Evolutionary conservation across 176 grass and related monocot species (phyloP).

Genomic region (Poa annua): DNA sequence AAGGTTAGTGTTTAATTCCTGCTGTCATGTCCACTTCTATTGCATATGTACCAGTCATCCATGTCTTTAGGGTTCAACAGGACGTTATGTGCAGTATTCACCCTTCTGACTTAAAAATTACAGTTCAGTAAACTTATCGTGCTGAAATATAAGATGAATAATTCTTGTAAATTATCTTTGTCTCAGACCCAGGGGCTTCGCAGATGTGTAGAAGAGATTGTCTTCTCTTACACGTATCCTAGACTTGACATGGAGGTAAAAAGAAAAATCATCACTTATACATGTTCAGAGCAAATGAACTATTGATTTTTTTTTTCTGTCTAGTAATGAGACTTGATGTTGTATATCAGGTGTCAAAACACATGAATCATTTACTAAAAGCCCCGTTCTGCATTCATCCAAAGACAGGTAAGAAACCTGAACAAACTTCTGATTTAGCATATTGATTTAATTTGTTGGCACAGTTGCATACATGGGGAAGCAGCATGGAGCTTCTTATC

Average conservation of each 20-base stretch:
- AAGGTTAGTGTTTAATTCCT: slow-evolving; percentile 61
- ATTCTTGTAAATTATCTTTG: slow-evolving; percentile 5
- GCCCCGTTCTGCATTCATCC: slow-evolving; percentile 95
- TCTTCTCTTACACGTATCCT: slow-evolving; percentile 94
- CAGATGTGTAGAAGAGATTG: slow-evolving; percentile 89
- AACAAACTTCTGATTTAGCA: neutral
- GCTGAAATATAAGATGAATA: slow-evolving; percentile 6
- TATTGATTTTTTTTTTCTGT: slow-evolving; percentile 7
- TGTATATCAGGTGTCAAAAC: slow-evolving; percentile 77
- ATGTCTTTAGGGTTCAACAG: neutral
- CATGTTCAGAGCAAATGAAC: slow-evolving; percentile 14
- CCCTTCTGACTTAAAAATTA: slow-evolving; percentile 22
- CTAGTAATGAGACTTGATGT: slow-evolving; percentile 20
- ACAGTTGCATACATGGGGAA: neutral
- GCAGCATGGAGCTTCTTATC: neutral
- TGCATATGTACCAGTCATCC: neutral
- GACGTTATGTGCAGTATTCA: slow-evolving; percentile 21
- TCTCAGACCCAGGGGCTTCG: slow-evolving; percentile 63
- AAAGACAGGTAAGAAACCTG: slow-evolving; percentile 71
- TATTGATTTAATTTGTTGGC: slow-evolving; percentile 4
- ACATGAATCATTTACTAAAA: slow-evolving; percentile 98
- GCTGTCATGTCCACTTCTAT: neutral
- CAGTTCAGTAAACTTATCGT: slow-evolving; percentile 6
- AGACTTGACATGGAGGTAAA: slow-evolving; percentile 98
- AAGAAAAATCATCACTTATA: slow-evolving; percentile 7